Base-by-base conservation (phyloP, 331 rosid genomes). In the Malus hybrid region DNA sequence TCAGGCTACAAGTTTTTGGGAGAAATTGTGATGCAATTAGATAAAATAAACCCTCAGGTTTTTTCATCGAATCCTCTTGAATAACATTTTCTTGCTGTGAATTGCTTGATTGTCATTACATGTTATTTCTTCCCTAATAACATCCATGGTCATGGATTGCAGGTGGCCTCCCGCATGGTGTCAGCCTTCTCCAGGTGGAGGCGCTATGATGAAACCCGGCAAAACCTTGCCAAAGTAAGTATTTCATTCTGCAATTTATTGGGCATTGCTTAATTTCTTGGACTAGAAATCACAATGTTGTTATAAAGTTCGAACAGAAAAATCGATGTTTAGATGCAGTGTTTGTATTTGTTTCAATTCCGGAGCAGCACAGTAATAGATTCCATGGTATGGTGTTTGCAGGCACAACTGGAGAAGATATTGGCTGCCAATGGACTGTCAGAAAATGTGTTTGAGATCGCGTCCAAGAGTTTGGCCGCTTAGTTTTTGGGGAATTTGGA, bases 161-260 rank as follows among this genome's bases (percentile, higher is more conserved):
- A 95, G 99, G 98, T 92, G 75, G 99, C 99, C 28, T 95, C 99
- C 10, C 87, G 99, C 78, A 92, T 95, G 99, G 98, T 95, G 50
- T 92, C 98, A 5, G 93, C 91, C 79, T 95, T 95, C 87, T 92
- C 99, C 62, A 89, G 98, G 83, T 95, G 97, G 93, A 92, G 42
- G 84, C 97, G 98, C 5, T 89, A 86, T 10, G 95, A 87, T 39
- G 85, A 81, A 79, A 72, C 85, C 70, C 81, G 95, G 44, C 95
- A 90, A 77, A 86, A 75, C 7, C 89, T 76, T 63, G 87, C 92
- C 62, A 90, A 84, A 89, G 95, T 90, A 84, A 73, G 48, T 31
- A 52, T 4, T 28, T 71, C 70, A 22, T 36, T 64, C 67, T n/a
- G 22, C 22, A 22, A 12, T 22, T 34, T 6, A 1, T 22, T 16